Percentiles rank a stretch among this genome's conserved stretches.
phyloP scores from a whole-genome alignment of 2,329 filamentous ascomycete genomes.

The Mycocentrospora acerina region DNA sequence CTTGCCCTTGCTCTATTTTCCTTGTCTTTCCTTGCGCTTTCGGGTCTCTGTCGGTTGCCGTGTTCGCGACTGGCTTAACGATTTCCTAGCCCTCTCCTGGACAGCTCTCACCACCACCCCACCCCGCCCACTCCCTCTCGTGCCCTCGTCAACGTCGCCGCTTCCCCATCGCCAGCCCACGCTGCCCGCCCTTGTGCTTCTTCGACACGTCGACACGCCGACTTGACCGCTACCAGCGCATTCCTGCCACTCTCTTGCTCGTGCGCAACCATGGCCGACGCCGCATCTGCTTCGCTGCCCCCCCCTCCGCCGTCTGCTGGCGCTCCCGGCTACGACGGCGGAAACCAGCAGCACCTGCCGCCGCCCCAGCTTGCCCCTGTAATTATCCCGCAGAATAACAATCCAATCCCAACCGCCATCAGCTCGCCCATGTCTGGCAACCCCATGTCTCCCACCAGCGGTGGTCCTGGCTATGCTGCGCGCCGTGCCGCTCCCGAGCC shows the following conservation, averaged over 20 bases:
- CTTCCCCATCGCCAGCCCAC: constrained; percentile 7
- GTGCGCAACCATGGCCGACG: constrained; percentile 70
- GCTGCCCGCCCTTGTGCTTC: not conserved
- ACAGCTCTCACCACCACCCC: constrained; percentile 16
- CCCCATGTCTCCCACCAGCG: constrained; percentile 83
- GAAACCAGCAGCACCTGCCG: constrained; percentile 71
- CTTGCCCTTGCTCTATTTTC: constrained; percentile 37
- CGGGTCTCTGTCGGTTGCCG: constrained; percentile 27
- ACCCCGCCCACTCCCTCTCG: constrained; percentile 13
- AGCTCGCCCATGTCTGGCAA: constrained; percentile 79
- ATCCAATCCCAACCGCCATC: constrained; percentile 90
- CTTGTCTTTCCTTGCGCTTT: constrained; percentile 41
- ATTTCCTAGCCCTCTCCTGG: constrained; percentile 34
- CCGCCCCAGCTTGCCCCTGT: constrained; percentile 82
- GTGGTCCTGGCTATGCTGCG: constrained; percentile 67
- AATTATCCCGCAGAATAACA: constrained; percentile 92
- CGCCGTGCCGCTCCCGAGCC: constrained; percentile 94
- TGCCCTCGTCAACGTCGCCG: constrained; percentile 12
- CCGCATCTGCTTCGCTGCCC: constrained; percentile 67
- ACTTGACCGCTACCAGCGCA: constrained; percentile 4
- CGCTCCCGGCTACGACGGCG: constrained; percentile 78
- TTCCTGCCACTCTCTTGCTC: constrained; percentile 13
- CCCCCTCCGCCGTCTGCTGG: constrained; percentile 69
- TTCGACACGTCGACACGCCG: not conserved
- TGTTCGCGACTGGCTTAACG: constrained; percentile 25